A percentile compares a stretch with the other conserved stretches of the same genome.
Evolutionary conservation across 2,329 filamentous ascomycete species (phyloP).

Genomic region (Cytospora piceicola): DNA sequence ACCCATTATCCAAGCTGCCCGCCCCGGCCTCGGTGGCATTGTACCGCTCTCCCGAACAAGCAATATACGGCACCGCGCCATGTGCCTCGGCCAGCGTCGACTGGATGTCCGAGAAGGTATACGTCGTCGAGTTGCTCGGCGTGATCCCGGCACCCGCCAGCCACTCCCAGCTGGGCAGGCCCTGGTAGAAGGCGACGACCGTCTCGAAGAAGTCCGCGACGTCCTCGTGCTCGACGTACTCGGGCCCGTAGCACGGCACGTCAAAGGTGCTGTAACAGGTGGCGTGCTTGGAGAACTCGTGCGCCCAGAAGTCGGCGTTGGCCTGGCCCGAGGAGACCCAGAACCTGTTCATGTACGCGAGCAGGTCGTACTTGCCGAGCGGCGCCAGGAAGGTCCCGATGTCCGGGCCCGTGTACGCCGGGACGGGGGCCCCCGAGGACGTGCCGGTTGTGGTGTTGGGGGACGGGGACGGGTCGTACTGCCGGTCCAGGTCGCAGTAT

Average conservation of each 20-base stretch:
- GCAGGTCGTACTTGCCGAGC: slow-evolving; percentile 62
- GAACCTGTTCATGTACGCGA: slow-evolving; percentile 68
- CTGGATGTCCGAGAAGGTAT: slow-evolving; percentile 58
- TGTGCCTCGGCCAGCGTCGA: slow-evolving; percentile 52
- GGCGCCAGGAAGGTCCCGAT: slow-evolving; percentile 62
- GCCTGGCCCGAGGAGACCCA: slow-evolving; percentile 63
- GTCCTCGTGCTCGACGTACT: slow-evolving; percentile 59
- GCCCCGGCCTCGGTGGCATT: slow-evolving; percentile 63
- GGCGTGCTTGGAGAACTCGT: slow-evolving; percentile 70
- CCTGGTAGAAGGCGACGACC: slow-evolving; percentile 58
- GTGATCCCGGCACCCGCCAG: slow-evolving; percentile 56
- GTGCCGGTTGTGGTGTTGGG: slow-evolving; percentile 67
- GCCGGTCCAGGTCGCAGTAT: slow-evolving; percentile 67
- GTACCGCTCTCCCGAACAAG: slow-evolving; percentile 63
- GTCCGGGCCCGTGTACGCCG: slow-evolving; percentile 59
- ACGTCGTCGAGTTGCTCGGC: slow-evolving; percentile 62
- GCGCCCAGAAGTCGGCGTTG: slow-evolving; percentile 66
- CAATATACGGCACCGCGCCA: slow-evolving; percentile 62
- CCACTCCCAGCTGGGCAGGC: slow-evolving; percentile 64
- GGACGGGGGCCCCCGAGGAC: slow-evolving; percentile 56
- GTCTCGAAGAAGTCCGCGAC: slow-evolving; percentile 68
- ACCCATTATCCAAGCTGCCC: slow-evolving; percentile 58
- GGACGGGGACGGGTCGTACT: slow-evolving; percentile 64
- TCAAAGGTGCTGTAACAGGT: slow-evolving; percentile 72
- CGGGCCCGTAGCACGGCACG: slow-evolving; percentile 64